Conservation (phyloP, 345 rosid genomes). For the Hypericum perforatum region DNA sequence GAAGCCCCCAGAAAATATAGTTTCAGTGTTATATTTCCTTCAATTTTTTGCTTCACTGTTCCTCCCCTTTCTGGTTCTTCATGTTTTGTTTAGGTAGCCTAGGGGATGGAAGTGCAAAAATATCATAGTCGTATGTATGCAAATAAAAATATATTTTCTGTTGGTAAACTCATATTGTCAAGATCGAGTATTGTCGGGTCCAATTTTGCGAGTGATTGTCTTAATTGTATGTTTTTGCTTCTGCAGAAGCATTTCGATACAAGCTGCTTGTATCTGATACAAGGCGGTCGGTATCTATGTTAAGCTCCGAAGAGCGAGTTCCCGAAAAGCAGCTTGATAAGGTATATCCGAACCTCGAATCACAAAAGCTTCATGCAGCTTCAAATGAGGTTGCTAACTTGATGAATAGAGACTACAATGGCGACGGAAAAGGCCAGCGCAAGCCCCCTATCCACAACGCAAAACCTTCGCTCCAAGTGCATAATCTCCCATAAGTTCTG, state of each 20-base stretch:
- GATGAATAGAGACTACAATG: slow-evolving; percentile 16
- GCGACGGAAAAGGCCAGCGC: too few relatives aligned
- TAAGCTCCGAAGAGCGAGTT: too few relatives aligned
- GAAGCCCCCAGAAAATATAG: slow-evolving; percentile 3
- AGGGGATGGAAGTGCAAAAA: slow-evolving; percentile 11
- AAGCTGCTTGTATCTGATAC: too few relatives aligned
- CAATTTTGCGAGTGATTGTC: too few relatives aligned
- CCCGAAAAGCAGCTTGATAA: not conserved
- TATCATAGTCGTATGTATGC: slow-evolving; percentile 25
- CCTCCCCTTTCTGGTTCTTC: too few relatives aligned
- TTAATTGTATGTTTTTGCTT: not conserved
- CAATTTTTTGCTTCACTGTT: too few relatives aligned
- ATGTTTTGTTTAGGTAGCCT: not conserved
- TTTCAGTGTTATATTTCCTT: slow-evolving; percentile 1
- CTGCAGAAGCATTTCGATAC: not conserved
- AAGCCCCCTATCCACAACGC: too few relatives aligned
- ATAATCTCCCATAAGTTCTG: not conserved
- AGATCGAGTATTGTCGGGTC: too few relatives aligned
- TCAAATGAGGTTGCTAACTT: slow-evolving; percentile 7
- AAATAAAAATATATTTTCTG: slow-evolving; percentile 14
- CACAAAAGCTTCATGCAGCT: not conserved
- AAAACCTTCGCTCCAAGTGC: slow-evolving; percentile 2
- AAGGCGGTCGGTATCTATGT: not conserved
- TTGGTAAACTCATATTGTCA: not conserved
- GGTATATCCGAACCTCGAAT: not conserved